Conservation (phyloP, 805 yeast species). For the Wickerhamiella sorbophila region DNA sequence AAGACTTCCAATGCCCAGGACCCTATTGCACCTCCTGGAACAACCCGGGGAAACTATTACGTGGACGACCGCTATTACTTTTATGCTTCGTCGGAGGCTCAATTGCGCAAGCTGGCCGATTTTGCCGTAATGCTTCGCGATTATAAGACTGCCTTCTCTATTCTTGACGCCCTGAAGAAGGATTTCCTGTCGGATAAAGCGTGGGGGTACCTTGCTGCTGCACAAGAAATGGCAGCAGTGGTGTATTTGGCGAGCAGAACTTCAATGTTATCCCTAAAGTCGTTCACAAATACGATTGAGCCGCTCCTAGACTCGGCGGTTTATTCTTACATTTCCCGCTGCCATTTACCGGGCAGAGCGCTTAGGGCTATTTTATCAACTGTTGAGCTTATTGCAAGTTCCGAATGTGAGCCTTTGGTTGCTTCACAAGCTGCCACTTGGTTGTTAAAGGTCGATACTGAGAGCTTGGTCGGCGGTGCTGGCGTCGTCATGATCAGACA, state of each 20-base stretch:
- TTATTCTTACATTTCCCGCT: constrained; percentile 61
- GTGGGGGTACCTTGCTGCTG: constrained; percentile 65
- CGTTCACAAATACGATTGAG: constrained; percentile 39
- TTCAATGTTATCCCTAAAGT: constrained; percentile 27
- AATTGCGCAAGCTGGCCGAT: constrained; percentile 73
- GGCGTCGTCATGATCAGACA: constrained; percentile 40
- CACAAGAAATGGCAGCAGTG: constrained; percentile 78
- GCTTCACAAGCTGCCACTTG: constrained; percentile 34
- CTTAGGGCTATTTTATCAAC: constrained; percentile 51
- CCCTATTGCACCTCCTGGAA: not conserved
- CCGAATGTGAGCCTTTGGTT: constrained; percentile 30
- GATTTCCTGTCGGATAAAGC: constrained; percentile 68
- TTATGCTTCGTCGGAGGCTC: constrained; percentile 35
- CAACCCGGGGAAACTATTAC: constrained; percentile 1
- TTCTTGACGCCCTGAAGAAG: constrained; percentile 68
- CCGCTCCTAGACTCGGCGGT: constrained; percentile 57
- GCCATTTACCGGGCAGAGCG: constrained; percentile 55
- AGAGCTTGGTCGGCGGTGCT: constrained; percentile 26
- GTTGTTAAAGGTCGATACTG: constrained; percentile 32
- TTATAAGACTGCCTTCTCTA: constrained; percentile 66
- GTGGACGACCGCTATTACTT: constrained; percentile 6
- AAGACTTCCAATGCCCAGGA: not conserved
- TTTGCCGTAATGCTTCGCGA: constrained; percentile 87
- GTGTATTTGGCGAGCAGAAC: constrained; percentile 45
- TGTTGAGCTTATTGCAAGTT: constrained; percentile 48